These are phyloP conservation scores for Sarocladium kiliense DNA, from an alignment of 2,329 filamentous ascomycete genomes.

Conservation along the genomic window DNA sequence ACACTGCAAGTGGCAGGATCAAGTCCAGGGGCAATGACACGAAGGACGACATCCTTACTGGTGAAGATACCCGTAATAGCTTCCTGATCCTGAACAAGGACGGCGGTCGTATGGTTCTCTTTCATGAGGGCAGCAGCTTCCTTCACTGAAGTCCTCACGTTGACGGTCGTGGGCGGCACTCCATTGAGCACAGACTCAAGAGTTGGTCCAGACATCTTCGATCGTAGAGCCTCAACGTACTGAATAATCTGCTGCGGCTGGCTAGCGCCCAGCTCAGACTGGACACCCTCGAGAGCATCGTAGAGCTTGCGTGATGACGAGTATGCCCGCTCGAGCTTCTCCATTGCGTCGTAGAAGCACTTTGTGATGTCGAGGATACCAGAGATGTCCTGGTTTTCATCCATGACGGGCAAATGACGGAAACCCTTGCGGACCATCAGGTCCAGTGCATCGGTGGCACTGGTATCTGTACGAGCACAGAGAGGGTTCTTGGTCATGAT, in stretches of 20 bases:
- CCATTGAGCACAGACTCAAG: slow-evolving; percentile 92
- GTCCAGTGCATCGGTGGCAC: slow-evolving; percentile 93
- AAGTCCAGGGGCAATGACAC: slow-evolving; percentile 93
- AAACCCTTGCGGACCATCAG: slow-evolving; percentile 98
- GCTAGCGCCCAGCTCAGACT: slow-evolving; percentile 90
- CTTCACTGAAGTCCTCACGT: slow-evolving; percentile 91
- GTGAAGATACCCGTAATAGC: slow-evolving; percentile 99
- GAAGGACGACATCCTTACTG: slow-evolving; percentile 96
- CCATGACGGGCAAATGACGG: slow-evolving; percentile 96
- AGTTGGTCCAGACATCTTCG: slow-evolving; percentile 97
- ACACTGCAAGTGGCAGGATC: slow-evolving; percentile 95
- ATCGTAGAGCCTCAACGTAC: slow-evolving; percentile 91
- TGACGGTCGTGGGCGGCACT: slow-evolving; percentile 88
- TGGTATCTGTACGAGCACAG: slow-evolving; percentile 94
- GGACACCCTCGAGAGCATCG: slow-evolving; percentile 94
- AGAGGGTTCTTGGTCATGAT: slow-evolving; percentile 99
- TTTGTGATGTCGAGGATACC: slow-evolving; percentile 98
- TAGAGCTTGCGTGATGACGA: slow-evolving; percentile 97
- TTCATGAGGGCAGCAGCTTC: slow-evolving; percentile 96
- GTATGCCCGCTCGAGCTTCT: slow-evolving; percentile 96
- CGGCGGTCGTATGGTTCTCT: slow-evolving; percentile 95
- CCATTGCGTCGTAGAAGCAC: slow-evolving; percentile 99
- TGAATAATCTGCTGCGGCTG: slow-evolving; percentile 99
- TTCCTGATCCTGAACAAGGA: slow-evolving; percentile 93
- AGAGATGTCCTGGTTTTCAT: slow-evolving; percentile 98